Evolutionary conservation across 1,284 basidiomycete genomes (phyloP).

Genomic region (Boletellus deceptivus): DNA sequence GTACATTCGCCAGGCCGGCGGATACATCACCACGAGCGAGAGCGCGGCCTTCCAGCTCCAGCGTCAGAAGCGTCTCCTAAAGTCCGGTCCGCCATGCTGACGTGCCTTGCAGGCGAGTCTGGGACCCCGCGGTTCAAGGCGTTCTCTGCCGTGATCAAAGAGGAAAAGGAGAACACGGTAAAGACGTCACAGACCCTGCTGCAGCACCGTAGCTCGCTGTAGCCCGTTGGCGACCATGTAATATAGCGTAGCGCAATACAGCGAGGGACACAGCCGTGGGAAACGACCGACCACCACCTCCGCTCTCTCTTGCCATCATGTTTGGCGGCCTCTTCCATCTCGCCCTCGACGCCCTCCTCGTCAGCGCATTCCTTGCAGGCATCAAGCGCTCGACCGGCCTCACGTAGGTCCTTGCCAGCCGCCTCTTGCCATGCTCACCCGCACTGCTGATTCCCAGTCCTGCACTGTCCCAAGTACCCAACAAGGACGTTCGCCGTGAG

Average conservation of each 20-base stretch:
- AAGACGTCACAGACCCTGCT: slow-evolving; percentile 36
- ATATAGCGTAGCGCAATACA: too few species aligned
- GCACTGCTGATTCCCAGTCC: slow-evolving; percentile 47
- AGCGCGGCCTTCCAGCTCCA: slow-evolving; percentile 79
- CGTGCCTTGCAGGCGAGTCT: slow-evolving; percentile 53
- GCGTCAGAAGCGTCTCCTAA: slow-evolving; percentile 36
- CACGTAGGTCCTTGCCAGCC: slow-evolving; percentile 51
- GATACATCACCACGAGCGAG: slow-evolving; percentile 78
- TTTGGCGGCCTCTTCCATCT: slow-evolving; percentile 66
- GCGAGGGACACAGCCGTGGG: slow-evolving; percentile 10
- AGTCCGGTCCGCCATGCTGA: slow-evolving; percentile 16
- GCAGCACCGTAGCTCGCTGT: slow-evolving; percentile 27
- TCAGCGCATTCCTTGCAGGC: slow-evolving; percentile 78
- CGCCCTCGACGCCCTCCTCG: slow-evolving; percentile 72
- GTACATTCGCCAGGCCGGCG: slow-evolving; percentile 74
- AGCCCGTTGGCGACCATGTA: background rate
- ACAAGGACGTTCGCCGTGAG: slow-evolving; percentile 82
- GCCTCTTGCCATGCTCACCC: slow-evolving; percentile 8
- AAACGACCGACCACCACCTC: background rate
- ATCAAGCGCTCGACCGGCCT: slow-evolving; percentile 77
- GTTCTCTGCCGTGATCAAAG: slow-evolving; percentile 74
- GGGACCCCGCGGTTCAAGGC: slow-evolving; percentile 68
- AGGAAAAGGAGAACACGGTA: slow-evolving; percentile 65
- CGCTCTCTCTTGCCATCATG: slow-evolving; percentile 38
- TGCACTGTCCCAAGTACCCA: slow-evolving; percentile 66